A percentile compares a stretch with the other conserved stretches of the same genome.
Conservation (phyloP, 768 basidiomycete genomes). For the Lentinula detonsa region DNA sequence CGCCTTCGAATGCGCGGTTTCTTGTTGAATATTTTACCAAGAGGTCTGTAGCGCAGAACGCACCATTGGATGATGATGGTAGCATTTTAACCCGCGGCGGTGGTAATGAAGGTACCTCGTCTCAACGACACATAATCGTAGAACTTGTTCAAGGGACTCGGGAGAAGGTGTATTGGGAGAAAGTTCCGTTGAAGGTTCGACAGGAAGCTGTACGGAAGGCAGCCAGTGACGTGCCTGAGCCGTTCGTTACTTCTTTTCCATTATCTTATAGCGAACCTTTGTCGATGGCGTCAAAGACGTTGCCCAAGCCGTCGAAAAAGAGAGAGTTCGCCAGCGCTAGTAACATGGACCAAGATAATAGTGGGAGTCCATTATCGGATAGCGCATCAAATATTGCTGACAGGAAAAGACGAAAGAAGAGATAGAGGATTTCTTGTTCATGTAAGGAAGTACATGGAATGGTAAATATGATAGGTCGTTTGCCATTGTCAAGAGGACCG, state of each 20-base stretch:
- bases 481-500: no score
- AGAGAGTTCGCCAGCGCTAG: background rate
- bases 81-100: background rate
- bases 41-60: conserved; percentile 31
- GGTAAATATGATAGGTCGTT: no score
- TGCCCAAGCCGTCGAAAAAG: background rate
- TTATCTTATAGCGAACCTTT: background rate
- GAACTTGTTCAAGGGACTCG: conserved; percentile 58
- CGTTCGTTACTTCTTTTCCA: background rate
- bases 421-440: no score
- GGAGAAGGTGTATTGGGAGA: conserved; percentile 75
- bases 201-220: conserved; percentile 40
- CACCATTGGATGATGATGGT: conserved; percentile 52
- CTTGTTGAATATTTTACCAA: conserved; percentile 41
- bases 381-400: no score
- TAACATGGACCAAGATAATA: background rate
- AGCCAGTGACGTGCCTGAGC: background rate
- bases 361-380: background rate
- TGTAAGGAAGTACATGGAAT: no score
- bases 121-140: conserved; percentile 25
- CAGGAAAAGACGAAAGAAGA: no score
- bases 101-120: background rate
- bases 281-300: background rate
- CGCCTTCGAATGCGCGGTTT: conserved; percentile 35
- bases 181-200: conserved; percentile 69